These are phyloP conservation scores for Mycena sanguinolenta DNA, from an alignment of 768 basidiomycete genomes.

Conservation along the genomic window DNA sequence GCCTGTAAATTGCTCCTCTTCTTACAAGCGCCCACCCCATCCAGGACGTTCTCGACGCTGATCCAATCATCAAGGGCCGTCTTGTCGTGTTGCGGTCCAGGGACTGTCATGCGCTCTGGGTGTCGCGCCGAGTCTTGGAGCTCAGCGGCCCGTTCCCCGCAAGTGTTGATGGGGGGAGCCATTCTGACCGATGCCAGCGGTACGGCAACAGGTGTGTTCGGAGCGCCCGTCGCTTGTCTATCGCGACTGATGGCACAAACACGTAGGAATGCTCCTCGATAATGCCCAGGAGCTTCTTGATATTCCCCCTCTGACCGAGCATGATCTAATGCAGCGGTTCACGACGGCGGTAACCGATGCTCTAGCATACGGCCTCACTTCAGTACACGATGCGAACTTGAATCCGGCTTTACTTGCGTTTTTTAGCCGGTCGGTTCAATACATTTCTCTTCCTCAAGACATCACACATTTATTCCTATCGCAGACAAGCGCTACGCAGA, in stretches of 20 bases:
- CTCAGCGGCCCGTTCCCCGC: constrained; percentile 71
- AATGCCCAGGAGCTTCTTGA: constrained; percentile 88
- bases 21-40: constrained; percentile 53
- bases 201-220: constrained; percentile 63
- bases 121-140: constrained; percentile 79
- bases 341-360: constrained; percentile 74
- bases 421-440: constrained; percentile 73
- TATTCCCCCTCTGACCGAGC: constrained; percentile 72
- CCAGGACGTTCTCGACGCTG: constrained; percentile 80
- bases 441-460: background rate
- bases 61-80: constrained; percentile 74
- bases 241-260: background rate
- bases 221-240: background rate
- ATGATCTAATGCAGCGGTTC: constrained; percentile 69
- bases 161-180: constrained; percentile 70
- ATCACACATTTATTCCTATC: background rate
- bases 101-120: constrained; percentile 91
- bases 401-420: constrained; percentile 67
- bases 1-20: constrained; percentile 11
- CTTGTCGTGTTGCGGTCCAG: constrained; percentile 83
- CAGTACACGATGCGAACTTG: constrained; percentile 86
- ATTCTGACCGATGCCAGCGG: constrained; percentile 66
- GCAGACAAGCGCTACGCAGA: constrained; percentile 73
- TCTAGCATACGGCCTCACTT: constrained; percentile 82
- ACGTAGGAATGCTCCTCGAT: constrained; percentile 89